A percentile compares a stretch with the other conserved stretches of the same genome.
phyloP scores from a whole-genome alignment of 371 early-diverging fungal genomes.

The Rhizopus delemar region DNA sequence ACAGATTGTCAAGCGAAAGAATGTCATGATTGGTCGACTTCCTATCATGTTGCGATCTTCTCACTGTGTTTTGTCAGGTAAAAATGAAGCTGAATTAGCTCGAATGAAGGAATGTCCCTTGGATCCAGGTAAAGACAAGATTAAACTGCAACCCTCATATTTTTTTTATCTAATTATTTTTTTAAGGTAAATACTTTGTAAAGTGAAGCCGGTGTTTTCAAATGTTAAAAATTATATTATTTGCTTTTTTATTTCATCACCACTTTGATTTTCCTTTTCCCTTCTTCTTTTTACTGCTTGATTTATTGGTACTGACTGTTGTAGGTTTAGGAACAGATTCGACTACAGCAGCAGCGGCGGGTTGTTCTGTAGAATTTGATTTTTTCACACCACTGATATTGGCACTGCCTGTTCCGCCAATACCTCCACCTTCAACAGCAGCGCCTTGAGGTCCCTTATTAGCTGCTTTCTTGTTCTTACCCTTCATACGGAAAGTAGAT shows the following conservation, averaged over 20 bases:
- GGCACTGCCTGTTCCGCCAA: slow-evolving; percentile 73
- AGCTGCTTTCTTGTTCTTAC: slow-evolving; percentile 59
- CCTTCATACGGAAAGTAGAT: slow-evolving; percentile 57
- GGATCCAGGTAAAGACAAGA: slow-evolving; percentile 77
- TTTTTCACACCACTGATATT: slow-evolving; percentile 57
- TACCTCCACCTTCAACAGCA: slow-evolving; percentile 65
- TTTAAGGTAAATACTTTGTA: too few species aligned
- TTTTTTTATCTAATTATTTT: too few species aligned
- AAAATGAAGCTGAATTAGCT: slow-evolving; percentile 80
- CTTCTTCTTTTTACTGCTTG: slow-evolving; percentile 22
- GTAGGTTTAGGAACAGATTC: neutral
- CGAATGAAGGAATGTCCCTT: slow-evolving; percentile 95
- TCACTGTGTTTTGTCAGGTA: slow-evolving; percentile 85
- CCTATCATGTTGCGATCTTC: slow-evolving; percentile 98
- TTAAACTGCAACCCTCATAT: too few species aligned
- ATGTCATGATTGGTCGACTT: slow-evolving; percentile 94
- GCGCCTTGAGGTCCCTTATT: slow-evolving; percentile 61
- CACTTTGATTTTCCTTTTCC: slow-evolving; percentile 23
- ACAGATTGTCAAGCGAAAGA: slow-evolving; percentile 82
- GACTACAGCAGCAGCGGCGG: neutral
- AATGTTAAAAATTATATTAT: too few species aligned
- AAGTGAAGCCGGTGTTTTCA: too few species aligned
- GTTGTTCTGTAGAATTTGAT: neutral
- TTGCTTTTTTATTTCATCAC: neutral
- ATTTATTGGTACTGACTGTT: neutral